Evolutionary conservation across 371 early-diverging fungal species (phyloP), one percentile per base, ranked within the genome.

Genomic region (Mortierella sp.): DNA sequence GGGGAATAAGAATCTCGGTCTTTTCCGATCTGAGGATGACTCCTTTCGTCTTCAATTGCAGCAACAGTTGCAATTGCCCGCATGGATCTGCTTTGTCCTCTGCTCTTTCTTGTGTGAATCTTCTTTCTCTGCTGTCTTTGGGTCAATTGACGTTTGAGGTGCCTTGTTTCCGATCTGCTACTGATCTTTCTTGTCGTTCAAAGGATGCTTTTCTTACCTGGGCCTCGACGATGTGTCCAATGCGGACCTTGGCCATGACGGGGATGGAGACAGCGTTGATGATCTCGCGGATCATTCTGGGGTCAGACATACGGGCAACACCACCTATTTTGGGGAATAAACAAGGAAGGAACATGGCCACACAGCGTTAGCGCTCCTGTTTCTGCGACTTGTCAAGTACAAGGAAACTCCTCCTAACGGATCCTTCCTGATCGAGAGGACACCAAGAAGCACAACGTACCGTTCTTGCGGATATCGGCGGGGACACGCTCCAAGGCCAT

Each of bases 281-380:
- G 90, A 99, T 99, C 87, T 96, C 97, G 89, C 94, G 95, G 93
- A 99, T 99, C 96, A 98, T 97, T 88, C 93, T 90, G 82, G 99
- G 99, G 91, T 98, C 99, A 54, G 98, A 97, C 99, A 99, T 99
- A 86, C 99, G 97, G n/a, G 99, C 96, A 74, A 99, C 98, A 83
- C 98, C 99, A 86, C 97, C 95, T 96, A 48, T 67, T 37, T 21
- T 67, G 6, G 24, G 21, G 21, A 10, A 24, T 67, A 67, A 67
- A 67, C 40, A 67, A 67, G 24, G 21, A 21, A 34, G 67, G 67
- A 67, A 67, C 67, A 67, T 67, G 43, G 0, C 67, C 67, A 67
- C 37, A 64, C 37, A 59, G 31, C 31, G 67, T 67, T 9, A 67
- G 67, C 9, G 64, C 37, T 40, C 24, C 24, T 9, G 19, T 10